phyloP scores from a whole-genome alignment of 164 flowering plant species.

The Piper longum region DNA sequence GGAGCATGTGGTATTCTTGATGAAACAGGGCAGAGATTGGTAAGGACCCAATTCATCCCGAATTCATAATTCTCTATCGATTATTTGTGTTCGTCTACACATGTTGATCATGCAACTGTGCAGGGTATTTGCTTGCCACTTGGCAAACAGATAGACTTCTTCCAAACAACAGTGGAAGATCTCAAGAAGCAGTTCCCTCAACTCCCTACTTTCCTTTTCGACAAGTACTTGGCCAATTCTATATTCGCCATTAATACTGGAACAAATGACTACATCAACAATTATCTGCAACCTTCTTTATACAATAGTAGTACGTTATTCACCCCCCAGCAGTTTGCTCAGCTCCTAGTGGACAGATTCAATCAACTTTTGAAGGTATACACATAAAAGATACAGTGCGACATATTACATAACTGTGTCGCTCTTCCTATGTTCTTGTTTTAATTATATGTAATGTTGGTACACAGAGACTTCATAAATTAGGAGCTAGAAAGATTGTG shows the following conservation, averaged over 20 bases:
- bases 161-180: constrained; percentile 34
- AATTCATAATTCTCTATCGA: background rate
- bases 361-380: constrained; percentile 32
- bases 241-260: constrained; percentile 23
- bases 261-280: constrained; percentile 45
- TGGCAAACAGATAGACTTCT: constrained; percentile 40
- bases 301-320: constrained; percentile 40
- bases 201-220: background rate
- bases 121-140: constrained; percentile 49
- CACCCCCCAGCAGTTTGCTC: constrained; percentile 52
- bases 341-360: constrained; percentile 42
- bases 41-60: background rate
- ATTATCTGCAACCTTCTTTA: constrained; percentile 35
- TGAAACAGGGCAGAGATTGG: constrained; percentile 9
- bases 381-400: no score
- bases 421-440: background rate
- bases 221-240: constrained; percentile 19
- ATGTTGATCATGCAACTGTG: background rate
- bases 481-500: background rate
- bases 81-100: no score
- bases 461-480: background rate
- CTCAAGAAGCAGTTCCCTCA: constrained; percentile 3
- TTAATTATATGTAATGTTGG: background rate
- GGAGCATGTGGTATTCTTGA: constrained; percentile 48
- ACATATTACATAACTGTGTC: no score